Evolutionary conservation across 345 rosid species (phyloP).

Genomic region (Dipteronia dyeriana): DNA sequence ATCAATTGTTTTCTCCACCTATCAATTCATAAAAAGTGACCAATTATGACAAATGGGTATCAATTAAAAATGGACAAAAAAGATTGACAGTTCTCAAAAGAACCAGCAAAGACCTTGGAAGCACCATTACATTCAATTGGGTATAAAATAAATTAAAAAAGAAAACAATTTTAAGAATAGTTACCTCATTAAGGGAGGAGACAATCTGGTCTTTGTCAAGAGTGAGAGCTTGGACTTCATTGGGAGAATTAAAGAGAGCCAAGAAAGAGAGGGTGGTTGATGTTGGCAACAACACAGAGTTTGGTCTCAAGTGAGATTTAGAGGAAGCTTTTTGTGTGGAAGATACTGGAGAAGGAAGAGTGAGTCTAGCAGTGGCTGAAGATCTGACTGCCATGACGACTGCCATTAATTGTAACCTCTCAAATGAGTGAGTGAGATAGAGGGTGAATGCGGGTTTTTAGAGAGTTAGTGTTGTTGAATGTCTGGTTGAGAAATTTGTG

Average conservation of each 20-base stretch:
- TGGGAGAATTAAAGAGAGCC: slow-evolving; percentile 51
- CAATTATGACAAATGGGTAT: slow-evolving; percentile 13
- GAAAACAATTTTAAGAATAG: too few species aligned
- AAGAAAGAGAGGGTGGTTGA: slow-evolving; percentile 65
- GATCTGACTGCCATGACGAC: slow-evolving; percentile 62
- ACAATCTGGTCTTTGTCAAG: slow-evolving; percentile 83
- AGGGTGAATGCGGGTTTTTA: background rate
- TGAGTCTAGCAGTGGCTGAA: slow-evolving; percentile 45
- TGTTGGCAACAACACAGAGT: slow-evolving; percentile 57
- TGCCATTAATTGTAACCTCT: slow-evolving; percentile 15
- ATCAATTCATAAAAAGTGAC: slow-evolving; percentile 19
- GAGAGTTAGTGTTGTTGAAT: background rate
- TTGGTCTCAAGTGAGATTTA: slow-evolving; percentile 41
- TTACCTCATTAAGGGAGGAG: slow-evolving; percentile 79
- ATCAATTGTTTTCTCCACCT: slow-evolving; percentile 87
- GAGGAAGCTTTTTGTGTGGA: slow-evolving; percentile 28
- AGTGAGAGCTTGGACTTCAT: slow-evolving; percentile 67
- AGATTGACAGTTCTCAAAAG: too few species aligned
- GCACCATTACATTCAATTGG: background rate
- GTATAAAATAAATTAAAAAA: too few species aligned
- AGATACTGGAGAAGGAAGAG: slow-evolving; percentile 31
- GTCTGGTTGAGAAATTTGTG: slow-evolving; percentile 4
- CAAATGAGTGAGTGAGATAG: background rate
- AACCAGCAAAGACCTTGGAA: background rate
- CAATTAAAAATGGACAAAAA: background rate